phyloP scores from a whole-genome alignment of 371 early-diverging fungal species.

The Parasitella parasitica region DNA sequence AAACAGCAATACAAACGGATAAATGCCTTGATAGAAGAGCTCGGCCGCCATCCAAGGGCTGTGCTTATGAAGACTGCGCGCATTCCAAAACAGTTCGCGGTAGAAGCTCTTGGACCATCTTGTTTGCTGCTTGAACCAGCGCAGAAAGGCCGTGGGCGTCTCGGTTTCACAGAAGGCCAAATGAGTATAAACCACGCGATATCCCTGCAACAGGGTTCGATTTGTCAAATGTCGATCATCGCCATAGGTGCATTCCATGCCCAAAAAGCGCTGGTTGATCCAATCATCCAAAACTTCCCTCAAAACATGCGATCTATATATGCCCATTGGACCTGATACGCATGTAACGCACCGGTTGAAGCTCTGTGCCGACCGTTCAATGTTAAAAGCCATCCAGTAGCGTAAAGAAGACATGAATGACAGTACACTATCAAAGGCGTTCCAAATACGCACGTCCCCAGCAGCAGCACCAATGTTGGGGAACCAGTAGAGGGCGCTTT shows the following conservation, averaged over 20 bases:
- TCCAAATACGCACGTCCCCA: slow-evolving; percentile 68
- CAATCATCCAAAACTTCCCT: slow-evolving; percentile 59
- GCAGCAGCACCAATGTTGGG: slow-evolving; percentile 60
- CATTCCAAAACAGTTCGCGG: slow-evolving; percentile 61
- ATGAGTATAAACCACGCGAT: slow-evolving; percentile 60
- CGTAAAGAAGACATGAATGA: slow-evolving; percentile 65
- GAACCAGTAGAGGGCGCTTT: slow-evolving; percentile 51
- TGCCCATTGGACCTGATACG: slow-evolving; percentile 70
- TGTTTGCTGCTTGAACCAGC: slow-evolving; percentile 71
- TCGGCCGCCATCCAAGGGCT: slow-evolving; percentile 70
- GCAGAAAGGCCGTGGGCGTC: slow-evolving; percentile 56
- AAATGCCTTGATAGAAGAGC: slow-evolving; percentile 61
- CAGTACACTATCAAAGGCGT: slow-evolving; percentile 45
- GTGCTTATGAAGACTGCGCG: slow-evolving; percentile 57
- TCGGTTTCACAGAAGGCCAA: slow-evolving; percentile 67
- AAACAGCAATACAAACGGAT: slow-evolving; percentile 64
- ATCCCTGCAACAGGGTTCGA: slow-evolving; percentile 51
- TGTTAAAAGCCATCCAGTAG: slow-evolving; percentile 73
- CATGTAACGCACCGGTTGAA: slow-evolving; percentile 64
- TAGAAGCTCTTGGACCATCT: slow-evolving; percentile 73
- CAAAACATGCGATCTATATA: slow-evolving; percentile 56
- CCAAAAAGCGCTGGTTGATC: slow-evolving; percentile 59
- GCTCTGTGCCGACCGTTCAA: slow-evolving; percentile 67
- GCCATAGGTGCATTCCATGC: slow-evolving; percentile 66
- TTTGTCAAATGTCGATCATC: slow-evolving; percentile 71